These are phyloP conservation scores for Pilatotrama ljubarskyi DNA, from an alignment of 768 basidiomycete genomes.

Conservation along the genomic window DNA sequence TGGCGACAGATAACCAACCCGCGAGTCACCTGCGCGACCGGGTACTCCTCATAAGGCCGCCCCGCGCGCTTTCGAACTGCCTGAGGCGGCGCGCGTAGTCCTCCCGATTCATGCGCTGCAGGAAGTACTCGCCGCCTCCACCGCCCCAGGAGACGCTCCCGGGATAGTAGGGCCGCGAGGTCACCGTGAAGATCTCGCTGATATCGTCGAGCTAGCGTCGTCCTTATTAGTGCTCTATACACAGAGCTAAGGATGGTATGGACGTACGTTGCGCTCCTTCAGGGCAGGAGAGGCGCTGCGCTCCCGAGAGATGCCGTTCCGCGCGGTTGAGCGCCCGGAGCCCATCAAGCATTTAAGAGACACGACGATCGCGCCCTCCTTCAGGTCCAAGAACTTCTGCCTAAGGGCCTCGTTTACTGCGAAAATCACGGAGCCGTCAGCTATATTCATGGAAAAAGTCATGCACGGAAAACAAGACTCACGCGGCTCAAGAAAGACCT, in stretches of 20 bases:
- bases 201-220: slow-evolving; percentile 67
- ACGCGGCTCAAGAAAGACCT: slow-evolving; percentile 76
- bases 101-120: slow-evolving; percentile 75
- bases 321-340: slow-evolving; percentile 73
- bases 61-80: slow-evolving; percentile 52
- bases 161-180: slow-evolving; percentile 62
- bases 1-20: background rate
- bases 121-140: slow-evolving; percentile 66
- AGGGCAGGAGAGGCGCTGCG: slow-evolving; percentile 20
- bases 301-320: slow-evolving; percentile 52
- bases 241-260: background rate
- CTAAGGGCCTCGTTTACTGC: slow-evolving; percentile 85
- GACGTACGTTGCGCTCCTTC: slow-evolving; percentile 19
- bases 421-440: slow-evolving; percentile 1
- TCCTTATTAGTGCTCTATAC: background rate
- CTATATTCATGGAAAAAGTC: background rate
- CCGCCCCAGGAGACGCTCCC: slow-evolving; percentile 85
- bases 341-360: slow-evolving; percentile 86
- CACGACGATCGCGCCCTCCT: slow-evolving; percentile 88
- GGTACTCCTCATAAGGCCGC: background rate
- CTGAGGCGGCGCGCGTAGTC: slow-evolving; percentile 63
- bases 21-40: slow-evolving; percentile 11
- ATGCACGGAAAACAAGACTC: slow-evolving; percentile 37
- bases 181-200: slow-evolving; percentile 78
- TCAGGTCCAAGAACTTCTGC: slow-evolving; percentile 91